phyloP scores from a whole-genome alignment of 2,329 filamentous ascomycete species.

The Paraconiothyrium brasiliense region DNA sequence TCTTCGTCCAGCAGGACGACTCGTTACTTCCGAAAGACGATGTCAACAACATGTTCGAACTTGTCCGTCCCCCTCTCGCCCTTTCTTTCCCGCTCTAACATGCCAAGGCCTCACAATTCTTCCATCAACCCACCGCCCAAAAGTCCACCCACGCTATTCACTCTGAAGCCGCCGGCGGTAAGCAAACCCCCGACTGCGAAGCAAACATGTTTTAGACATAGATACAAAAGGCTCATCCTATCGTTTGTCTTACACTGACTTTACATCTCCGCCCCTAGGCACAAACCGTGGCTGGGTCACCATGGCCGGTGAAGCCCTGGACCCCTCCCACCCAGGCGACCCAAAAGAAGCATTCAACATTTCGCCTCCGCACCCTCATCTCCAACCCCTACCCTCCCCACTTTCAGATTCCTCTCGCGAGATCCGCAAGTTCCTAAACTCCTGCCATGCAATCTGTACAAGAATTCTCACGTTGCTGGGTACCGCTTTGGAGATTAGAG shows the following conservation, averaged over 20 bases:
- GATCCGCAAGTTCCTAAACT: constrained; percentile 72
- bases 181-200: too few species aligned
- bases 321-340: constrained; percentile 76
- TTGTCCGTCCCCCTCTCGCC: constrained; percentile 62
- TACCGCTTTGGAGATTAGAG: constrained; percentile 71
- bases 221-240: too few species aligned
- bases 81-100: constrained; percentile 10
- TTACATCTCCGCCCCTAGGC: constrained; percentile 12
- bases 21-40: constrained; percentile 71
- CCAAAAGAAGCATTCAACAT: constrained; percentile 96
- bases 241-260: too few species aligned
- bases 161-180: constrained; percentile 58
- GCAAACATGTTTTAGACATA: too few species aligned
- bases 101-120: constrained; percentile 74
- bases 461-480: constrained; percentile 80
- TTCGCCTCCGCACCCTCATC: constrained; percentile 72
- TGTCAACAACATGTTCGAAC: constrained; percentile 75
- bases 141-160: constrained; percentile 80
- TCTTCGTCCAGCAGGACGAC: constrained; percentile 83
- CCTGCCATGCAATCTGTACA: constrained; percentile 77
- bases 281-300: constrained; percentile 89
- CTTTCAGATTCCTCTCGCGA: constrained; percentile 68
- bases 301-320: constrained; percentile 88
- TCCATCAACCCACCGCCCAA: constrained; percentile 73
- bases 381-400: constrained; percentile 77